phyloP scores from a whole-genome alignment of 441 rosid genomes.

The Erodium texanum region DNA sequence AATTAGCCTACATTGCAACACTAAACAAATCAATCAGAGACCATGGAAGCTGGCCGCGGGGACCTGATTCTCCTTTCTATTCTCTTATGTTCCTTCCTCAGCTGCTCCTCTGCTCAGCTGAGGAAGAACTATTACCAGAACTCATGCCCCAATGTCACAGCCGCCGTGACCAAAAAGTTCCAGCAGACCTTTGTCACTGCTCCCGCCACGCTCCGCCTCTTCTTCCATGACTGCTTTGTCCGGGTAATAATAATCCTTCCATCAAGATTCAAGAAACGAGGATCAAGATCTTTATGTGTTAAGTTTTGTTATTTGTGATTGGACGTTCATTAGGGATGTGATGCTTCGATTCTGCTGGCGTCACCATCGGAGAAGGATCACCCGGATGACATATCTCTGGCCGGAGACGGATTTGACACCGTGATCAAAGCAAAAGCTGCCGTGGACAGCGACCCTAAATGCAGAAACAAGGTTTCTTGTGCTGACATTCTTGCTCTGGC shows the following conservation, averaged over 20 bases:
- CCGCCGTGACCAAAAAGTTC: conserved; percentile 47
- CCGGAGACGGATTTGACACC: conserved; percentile 29
- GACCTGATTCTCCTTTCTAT: neutral
- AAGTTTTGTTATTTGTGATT: no score
- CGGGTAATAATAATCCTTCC: conserved; percentile 17
- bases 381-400: conserved; percentile 42
- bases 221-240: conserved; percentile 70
- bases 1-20: neutral
- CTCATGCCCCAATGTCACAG: conserved; percentile 56
- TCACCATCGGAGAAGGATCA: conserved; percentile 45
- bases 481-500: conserved; percentile 57
- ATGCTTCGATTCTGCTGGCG: conserved; percentile 40
- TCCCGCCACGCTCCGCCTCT: conserved; percentile 61
- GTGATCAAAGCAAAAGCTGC: conserved; percentile 53
- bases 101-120: conserved; percentile 37
- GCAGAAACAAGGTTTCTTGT: conserved; percentile 57
- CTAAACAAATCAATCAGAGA: neutral
- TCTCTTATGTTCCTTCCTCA: neutral
- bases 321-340: conserved; percentile 34
- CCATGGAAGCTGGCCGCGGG: neutral
- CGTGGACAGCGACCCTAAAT: conserved; percentile 36
- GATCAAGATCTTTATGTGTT: no score
- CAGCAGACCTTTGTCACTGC: conserved; percentile 65
- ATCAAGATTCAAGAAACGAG: no score
- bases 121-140: conserved; percentile 36